phyloP scores from a whole-genome alignment of 2,329 filamentous ascomycete genomes.

The Fusarium globosum region DNA sequence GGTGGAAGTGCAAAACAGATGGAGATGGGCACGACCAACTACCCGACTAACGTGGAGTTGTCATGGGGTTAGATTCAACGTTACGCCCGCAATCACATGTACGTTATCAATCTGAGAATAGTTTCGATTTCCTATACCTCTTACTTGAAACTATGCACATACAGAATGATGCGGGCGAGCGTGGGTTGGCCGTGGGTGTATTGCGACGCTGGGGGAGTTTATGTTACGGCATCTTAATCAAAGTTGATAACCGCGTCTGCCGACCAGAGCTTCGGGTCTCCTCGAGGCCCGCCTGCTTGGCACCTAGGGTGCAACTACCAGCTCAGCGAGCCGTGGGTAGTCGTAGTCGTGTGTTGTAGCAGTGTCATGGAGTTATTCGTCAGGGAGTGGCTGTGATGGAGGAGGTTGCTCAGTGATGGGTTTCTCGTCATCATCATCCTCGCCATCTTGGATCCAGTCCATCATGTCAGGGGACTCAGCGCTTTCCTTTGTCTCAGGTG shows the following conservation, averaged over 20 bases:
- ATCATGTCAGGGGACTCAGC: neutral
- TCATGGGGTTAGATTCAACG: neutral
- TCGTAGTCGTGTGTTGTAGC: neutral
- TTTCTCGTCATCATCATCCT: neutral
- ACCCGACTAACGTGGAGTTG: neutral
- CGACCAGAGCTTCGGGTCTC: neutral
- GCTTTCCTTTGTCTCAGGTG: neutral
- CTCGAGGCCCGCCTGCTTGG: neutral
- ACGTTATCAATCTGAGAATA: neutral
- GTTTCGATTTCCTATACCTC: slow-evolving; percentile 7
- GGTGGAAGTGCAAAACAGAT: slow-evolving; percentile 17
- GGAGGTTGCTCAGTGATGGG: neutral
- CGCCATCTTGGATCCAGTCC: neutral
- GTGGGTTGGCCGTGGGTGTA: neutral
- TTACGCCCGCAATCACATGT: slow-evolving; percentile 22
- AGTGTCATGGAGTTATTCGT: neutral
- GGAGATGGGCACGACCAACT: neutral
- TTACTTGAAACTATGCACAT: slow-evolving; percentile 6
- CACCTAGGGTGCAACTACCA: neutral
- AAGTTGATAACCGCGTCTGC: neutral
- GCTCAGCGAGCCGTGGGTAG: neutral
- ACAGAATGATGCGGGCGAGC: neutral
- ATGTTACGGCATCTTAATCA: slow-evolving; percentile 2
- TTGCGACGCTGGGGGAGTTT: neutral
- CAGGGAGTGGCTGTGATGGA: neutral